Evolutionary conservation across 495 filamentous ascomycete genomes (phyloP), one percentile per base, ranked within the genome.

Genomic region (Lepidopterella palustris): DNA sequence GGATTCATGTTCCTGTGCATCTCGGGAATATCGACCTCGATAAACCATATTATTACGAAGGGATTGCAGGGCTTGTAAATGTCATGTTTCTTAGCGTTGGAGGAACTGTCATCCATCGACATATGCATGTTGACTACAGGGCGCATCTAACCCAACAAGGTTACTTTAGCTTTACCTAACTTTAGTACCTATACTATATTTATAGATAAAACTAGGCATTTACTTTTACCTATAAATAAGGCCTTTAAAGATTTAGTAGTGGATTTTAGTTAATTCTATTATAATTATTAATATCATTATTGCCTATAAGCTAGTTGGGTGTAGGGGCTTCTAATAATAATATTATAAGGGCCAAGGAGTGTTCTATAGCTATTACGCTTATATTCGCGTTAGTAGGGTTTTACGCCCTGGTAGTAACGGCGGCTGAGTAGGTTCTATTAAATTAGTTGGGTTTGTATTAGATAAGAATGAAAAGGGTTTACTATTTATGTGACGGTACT

Each of bases 81-180:
- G 61, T 75, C 45, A 68, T 73, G 59, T 66, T 73, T 25, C 65
- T 76, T 40, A 69, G 70, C 42, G 75, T 62, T 42, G 73, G 58
- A 31, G 74, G 74, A 26, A 45, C 6, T 6, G 8, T 20, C n/a
- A 62, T 68, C 52, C 55, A 54, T 31, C 26, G 53, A 23, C 50
- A 50, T 26, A 31, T 59, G 4, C 45, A 48, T 20, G n/a, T 54
- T 39, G 13, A 59, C 21, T 60, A 63, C 56, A 65, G 32, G 39
- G 5, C 27, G 20, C 4, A 47, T 15, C 9, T 57, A 4, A 47
- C 25, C 48, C 26, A 39, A 24, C 11, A 45, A n/a, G n/a, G n/a
- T n/a, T n/a, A n/a, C n/a, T n/a, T n/a, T n/a, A n/a, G n/a, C n/a
- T 35, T 35, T 35, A 35, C 31, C 13, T 6, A 35, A 35, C 13